Percentiles rank a stretch among this genome's conserved stretches.
phyloP scores from a whole-genome alignment of 2,329 filamentous ascomycete species.

The Apiospora phragmitis region DNA sequence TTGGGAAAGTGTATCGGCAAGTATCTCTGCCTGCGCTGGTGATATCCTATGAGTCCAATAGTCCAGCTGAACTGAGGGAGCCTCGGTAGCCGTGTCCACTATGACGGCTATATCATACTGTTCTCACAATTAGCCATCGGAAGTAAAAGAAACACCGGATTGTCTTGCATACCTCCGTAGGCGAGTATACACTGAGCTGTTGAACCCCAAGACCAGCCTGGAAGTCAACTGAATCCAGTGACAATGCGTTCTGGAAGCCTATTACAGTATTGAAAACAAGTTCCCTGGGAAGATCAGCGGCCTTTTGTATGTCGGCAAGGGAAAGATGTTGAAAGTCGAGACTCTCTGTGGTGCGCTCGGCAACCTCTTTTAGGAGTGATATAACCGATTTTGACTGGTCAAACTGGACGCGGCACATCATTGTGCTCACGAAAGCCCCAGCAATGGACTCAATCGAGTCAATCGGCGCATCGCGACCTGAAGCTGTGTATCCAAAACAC shows the following conservation, averaged over 20 bases:
- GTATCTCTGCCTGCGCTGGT: neutral
- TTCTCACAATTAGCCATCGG: neutral
- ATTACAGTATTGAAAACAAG: constrained; percentile 14
- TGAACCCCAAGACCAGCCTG: neutral
- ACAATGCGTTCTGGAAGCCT: constrained; percentile 12
- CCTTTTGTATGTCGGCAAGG: constrained; percentile 9
- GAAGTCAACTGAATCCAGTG: neutral
- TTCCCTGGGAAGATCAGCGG: constrained; percentile 3
- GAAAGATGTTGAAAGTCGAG: constrained; percentile 13
- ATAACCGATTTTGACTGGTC: neutral
- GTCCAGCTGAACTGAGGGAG: neutral
- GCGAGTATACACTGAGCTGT: constrained; percentile 5
- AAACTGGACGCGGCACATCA: constrained; percentile 46
- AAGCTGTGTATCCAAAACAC: constrained; percentile 42
- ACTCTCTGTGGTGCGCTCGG: neutral
- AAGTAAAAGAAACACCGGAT: too few species aligned
- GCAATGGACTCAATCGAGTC: constrained; percentile 47
- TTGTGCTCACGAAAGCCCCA: constrained; percentile 56
- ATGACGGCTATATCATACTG: constrained; percentile 14
- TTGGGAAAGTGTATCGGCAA: constrained; percentile 7
- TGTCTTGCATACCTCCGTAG: constrained; percentile 11
- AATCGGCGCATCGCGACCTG: constrained; percentile 53
- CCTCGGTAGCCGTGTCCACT: constrained; percentile 6
- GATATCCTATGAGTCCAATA: constrained; percentile 12
- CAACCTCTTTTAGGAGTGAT: neutral